phyloP scores from a whole-genome alignment of 169 alveolate species.

The Eimeria necatrix region DNA sequence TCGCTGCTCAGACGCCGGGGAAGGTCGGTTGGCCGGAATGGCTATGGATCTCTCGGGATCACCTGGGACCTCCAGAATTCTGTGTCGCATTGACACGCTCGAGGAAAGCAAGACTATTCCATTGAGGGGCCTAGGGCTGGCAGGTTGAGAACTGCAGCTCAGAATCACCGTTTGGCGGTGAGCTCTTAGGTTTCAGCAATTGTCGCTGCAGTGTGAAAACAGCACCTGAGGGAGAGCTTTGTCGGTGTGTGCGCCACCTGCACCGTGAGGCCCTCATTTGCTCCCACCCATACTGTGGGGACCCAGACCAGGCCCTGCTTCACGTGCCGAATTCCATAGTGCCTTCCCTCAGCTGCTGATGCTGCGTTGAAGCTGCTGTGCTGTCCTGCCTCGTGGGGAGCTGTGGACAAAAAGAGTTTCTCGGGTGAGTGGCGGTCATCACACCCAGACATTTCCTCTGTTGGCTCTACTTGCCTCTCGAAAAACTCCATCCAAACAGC shows the following conservation, averaged over 20 bases:
- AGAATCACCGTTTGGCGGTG: neutral
- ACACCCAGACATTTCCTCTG: neutral
- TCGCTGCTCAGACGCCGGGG: conserved; percentile 18
- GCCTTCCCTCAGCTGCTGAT: neutral
- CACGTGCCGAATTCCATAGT: neutral
- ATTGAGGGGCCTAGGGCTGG: neutral
- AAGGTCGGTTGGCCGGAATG: neutral
- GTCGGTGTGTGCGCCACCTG: conserved; percentile 2
- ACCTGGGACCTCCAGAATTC: neutral
- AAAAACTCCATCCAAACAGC: conserved; percentile 7
- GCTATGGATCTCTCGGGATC: neutral
- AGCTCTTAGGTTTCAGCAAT: too few species aligned
- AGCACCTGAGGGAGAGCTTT: neutral
- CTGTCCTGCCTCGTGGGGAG: neutral
- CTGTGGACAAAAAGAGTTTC: conserved; percentile 1
- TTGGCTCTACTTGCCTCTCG: neutral
- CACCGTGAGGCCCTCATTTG: neutral
- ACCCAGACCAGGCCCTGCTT: conserved; percentile 3
- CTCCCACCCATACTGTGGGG: neutral
- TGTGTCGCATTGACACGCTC: neutral
- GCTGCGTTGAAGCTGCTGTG: conserved; percentile 3
- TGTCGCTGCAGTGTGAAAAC: too few species aligned
- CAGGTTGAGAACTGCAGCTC: neutral
- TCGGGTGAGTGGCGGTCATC: neutral
- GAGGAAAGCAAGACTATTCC: neutral